phyloP scores from a whole-genome alignment of 176 grass and related monocot species.

The Dendrocalamus sinicus region DNA sequence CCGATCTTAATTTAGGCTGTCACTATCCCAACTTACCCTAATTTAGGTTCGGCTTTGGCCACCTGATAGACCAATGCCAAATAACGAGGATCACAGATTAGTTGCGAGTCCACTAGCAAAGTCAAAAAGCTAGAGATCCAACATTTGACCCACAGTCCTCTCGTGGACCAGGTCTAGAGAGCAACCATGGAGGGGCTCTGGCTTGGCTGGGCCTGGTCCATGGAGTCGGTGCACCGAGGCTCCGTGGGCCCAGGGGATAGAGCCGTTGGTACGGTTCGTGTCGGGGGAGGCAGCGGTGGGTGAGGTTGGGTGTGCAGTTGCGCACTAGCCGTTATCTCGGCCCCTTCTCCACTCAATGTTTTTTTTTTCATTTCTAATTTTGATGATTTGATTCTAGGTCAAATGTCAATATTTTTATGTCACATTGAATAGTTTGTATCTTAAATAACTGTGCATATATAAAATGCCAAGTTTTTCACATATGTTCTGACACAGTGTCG shows the following conservation, averaged over 20 bases:
- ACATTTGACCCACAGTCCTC: neutral
- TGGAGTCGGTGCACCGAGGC: neutral
- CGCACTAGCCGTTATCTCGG: conserved; percentile 28
- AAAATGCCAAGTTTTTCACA: neutral
- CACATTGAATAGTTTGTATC: neutral
- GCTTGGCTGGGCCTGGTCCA: neutral
- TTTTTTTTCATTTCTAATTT: neutral
- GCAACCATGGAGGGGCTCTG: neutral
- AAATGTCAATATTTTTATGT: neutral
- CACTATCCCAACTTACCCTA: neutral
- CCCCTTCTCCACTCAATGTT: neutral
- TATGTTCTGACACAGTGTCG: neutral
- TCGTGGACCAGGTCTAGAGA: conserved; percentile 12
- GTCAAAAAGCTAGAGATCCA: conserved; percentile 13
- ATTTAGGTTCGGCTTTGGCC: neutral
- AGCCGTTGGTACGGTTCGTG: neutral
- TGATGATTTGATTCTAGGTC: neutral
- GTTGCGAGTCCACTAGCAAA: neutral
- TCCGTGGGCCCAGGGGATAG: neutral
- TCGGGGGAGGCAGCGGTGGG: too few species aligned
- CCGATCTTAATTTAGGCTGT: neutral
- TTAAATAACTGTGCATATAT: neutral
- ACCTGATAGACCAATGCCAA: neutral
- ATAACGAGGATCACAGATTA: neutral
- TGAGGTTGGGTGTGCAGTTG: neutral